phyloP scores from a whole-genome alignment of 257 asterid genomes.

The Echites panduratus region DNA sequence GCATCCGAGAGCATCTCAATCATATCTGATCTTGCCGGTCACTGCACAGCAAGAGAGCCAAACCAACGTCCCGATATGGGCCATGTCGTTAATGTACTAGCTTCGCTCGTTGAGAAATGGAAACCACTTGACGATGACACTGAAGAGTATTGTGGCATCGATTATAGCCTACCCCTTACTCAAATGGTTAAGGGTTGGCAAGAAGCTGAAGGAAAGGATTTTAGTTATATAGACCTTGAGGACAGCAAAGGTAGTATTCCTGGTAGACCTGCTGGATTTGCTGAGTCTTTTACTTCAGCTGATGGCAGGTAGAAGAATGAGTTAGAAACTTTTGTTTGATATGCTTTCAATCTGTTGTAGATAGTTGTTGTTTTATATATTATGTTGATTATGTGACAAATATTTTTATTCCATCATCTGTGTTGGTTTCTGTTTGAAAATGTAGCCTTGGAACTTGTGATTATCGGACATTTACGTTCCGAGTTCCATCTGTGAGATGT shows the following conservation, averaged over 20 bases:
- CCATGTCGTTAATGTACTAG: slow-evolving; percentile 62
- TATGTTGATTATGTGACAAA: not conserved
- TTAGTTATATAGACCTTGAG: slow-evolving; percentile 53
- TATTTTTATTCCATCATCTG: slow-evolving; percentile 3
- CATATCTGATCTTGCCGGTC: slow-evolving; percentile 87
- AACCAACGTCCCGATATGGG: slow-evolving; percentile 90
- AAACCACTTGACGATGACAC: slow-evolving; percentile 57
- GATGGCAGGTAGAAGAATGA: slow-evolving; percentile 56
- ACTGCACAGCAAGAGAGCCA: slow-evolving; percentile 83
- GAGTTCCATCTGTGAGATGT: slow-evolving; percentile 11
- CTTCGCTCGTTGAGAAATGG: slow-evolving; percentile 82
- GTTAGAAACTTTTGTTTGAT: not conserved
- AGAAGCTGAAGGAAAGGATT: slow-evolving; percentile 65
- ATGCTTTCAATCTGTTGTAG: slow-evolving; percentile 9
- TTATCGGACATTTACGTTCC: slow-evolving; percentile 1
- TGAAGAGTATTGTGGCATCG: slow-evolving; percentile 79
- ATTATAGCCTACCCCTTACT: slow-evolving; percentile 83
- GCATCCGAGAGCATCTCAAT: slow-evolving; percentile 46
- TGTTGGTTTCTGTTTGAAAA: not conserved
- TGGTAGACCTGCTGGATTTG: slow-evolving; percentile 78
- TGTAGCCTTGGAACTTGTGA: not conserved
- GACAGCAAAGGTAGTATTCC: slow-evolving; percentile 92
- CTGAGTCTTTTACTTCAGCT: slow-evolving; percentile 78
- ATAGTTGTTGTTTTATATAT: slow-evolving; percentile 6
- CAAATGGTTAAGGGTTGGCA: slow-evolving; percentile 97